A percentile compares a stretch with the other conserved stretches of the same genome.
Evolutionary conservation across 75 land plant species (phyloP).

Genomic region (Pinus taeda): DNA sequence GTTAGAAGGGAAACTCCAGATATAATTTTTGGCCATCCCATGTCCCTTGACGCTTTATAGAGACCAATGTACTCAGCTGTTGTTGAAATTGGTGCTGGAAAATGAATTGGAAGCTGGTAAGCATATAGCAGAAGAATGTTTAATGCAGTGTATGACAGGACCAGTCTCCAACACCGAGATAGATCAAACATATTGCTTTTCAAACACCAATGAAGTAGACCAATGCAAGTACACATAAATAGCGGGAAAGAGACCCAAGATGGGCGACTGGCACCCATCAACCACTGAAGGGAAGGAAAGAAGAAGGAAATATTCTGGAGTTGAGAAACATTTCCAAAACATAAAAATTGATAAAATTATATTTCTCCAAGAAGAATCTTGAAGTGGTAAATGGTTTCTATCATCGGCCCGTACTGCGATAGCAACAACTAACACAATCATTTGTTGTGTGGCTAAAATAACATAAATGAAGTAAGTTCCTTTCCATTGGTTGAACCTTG

Average conservation of each 20-base stretch:
- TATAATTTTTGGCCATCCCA: constrained; percentile 68
- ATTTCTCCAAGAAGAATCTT: not conserved
- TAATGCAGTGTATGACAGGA: constrained; percentile 58
- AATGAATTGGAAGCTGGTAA: constrained; percentile 72
- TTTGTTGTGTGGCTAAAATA: constrained; percentile 49
- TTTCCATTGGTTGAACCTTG: constrained; percentile 59
- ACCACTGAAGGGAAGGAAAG: constrained; percentile 70
- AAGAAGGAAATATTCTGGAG: constrained; percentile 53
- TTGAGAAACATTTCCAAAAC: constrained; percentile 33
- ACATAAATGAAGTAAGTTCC: constrained; percentile 37
- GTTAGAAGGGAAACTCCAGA: constrained; percentile 65
- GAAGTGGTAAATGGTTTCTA: constrained; percentile 7
- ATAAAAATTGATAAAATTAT: not conserved
- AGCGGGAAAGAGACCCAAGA: constrained; percentile 92
- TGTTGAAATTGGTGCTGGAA: constrained; percentile 26
- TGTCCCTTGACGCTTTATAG: constrained; percentile 39
- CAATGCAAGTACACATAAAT: constrained; percentile 83
- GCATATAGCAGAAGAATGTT: constrained; percentile 69
- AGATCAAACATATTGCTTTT: constrained; percentile 55
- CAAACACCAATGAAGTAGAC: constrained; percentile 90
- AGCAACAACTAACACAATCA: constrained; percentile 47
- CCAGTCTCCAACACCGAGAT: constrained; percentile 43
- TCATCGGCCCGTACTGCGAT: constrained; percentile 31
- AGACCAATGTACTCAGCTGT: constrained; percentile 71
- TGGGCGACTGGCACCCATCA: constrained; percentile 77